Conservation (phyloP, 176 grass and related monocot genomes). For the Oryza glumipatula region DNA sequence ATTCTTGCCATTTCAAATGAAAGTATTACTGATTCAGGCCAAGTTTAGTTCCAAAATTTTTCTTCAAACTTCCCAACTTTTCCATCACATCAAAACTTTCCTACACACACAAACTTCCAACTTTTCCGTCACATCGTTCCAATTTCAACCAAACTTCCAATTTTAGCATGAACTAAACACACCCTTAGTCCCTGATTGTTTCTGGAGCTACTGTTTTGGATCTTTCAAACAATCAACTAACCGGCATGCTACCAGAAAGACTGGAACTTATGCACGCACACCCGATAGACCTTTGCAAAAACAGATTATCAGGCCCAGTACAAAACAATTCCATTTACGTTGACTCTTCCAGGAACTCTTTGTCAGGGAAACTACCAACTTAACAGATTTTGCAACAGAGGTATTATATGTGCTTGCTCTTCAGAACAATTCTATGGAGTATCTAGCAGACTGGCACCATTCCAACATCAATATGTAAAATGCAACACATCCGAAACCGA, state of each 20-base stretch:
- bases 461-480: neutral
- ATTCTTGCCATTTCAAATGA: neutral
- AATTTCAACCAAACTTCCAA: too few relatives aligned
- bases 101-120: too few relatives aligned
- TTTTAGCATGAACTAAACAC: too few relatives aligned
- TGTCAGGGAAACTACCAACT: neutral
- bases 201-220: neutral
- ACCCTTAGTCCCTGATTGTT: neutral
- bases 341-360: neutral
- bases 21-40: neutral
- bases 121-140: too few relatives aligned
- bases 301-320: neutral
- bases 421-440: neutral
- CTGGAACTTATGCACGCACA: neutral
- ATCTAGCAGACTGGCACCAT: neutral
- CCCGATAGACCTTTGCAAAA: neutral
- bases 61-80: too few relatives aligned
- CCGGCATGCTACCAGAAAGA: neutral
- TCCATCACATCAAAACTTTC: too few relatives aligned
- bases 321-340: neutral
- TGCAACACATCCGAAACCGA: neutral
- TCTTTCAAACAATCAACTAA: neutral
- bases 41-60: too few relatives aligned
- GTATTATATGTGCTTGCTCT: neutral
- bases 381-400: neutral